phyloP scores from a whole-genome alignment of 768 basidiomycete genomes.

The Boletus huronensis region DNA sequence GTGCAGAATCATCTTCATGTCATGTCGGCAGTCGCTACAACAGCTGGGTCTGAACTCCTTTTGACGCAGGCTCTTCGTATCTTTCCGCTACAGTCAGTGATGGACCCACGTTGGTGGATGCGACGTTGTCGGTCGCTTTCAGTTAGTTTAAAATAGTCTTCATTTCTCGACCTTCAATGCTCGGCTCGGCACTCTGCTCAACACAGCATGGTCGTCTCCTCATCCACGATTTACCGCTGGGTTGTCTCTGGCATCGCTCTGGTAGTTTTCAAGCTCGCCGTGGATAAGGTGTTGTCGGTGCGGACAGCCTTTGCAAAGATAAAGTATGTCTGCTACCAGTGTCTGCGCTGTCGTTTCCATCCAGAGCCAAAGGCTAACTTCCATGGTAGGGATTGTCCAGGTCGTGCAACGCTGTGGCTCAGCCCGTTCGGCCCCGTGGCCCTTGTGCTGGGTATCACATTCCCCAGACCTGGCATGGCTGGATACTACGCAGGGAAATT shows the following conservation, averaged over 20 bases:
- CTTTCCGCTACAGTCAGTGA: background rate
- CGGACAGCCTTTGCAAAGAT: slow-evolving; percentile 15
- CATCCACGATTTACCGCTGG: slow-evolving; percentile 9
- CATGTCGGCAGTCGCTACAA: background rate
- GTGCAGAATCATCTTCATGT: background rate
- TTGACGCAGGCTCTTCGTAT: background rate
- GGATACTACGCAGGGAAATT: slow-evolving; percentile 37
- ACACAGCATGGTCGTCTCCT: slow-evolving; percentile 5
- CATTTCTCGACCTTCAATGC: background rate
- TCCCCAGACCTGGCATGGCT: slow-evolving; percentile 34
- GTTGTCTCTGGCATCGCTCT: background rate
- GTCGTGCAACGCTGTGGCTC: slow-evolving; percentile 25
- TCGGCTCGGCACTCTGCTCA: background rate
- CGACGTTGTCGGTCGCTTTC: background rate
- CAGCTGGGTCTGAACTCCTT: background rate
- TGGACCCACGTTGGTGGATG: background rate
- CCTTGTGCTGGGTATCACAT: slow-evolving; percentile 28
- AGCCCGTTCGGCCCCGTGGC: slow-evolving; percentile 31
- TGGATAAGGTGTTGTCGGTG: slow-evolving; percentile 5
- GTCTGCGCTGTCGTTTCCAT: background rate
- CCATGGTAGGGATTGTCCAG: slow-evolving; percentile 18
- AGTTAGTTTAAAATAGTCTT: background rate
- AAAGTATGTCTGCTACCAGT: slow-evolving; percentile 7
- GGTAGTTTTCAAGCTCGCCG: slow-evolving; percentile 2
- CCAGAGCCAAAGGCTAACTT: background rate